Evolutionary conservation across 345 rosid species (phyloP), one percentile per base, ranked within the genome.

Genomic region (Gossypium herbaceum): DNA sequence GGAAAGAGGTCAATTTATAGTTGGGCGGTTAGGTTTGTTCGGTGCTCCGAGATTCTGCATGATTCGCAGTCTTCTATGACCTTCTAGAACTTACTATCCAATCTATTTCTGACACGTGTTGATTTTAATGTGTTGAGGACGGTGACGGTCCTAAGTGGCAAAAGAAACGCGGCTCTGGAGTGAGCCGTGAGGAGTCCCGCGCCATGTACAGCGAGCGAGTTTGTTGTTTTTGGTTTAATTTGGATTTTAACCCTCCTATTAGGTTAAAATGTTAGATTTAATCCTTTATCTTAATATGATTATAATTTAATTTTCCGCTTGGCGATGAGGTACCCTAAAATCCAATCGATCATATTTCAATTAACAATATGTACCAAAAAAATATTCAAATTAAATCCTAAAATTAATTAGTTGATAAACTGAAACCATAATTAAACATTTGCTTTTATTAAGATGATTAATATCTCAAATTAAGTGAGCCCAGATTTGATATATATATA

Each of bases 51-150:
- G 78, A 69, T 57, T 74, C 70, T 5, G 16, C n/a, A n/a, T 50
- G 68, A 56, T 2, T 60, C 48, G 16, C 2, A 7, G 2, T n/a
- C 9, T 75, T 85, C 84, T 19, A 75, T 60, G 75, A 56, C 82
- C 63, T 85, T 88, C 90, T 80, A 73, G 90, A 89, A 84, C 20
- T 17, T 58, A 48, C 82, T 2, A 8, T 3, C 85, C 88, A 83
- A 73, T 78, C 10, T 47, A 17, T 9, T 80, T 61, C 2, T 17
- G 78, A 43, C 90, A 84, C 89, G 86, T 87, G 76, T 47, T 2
- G 1, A 1, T 25, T 73, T 4, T 9, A 10, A 7, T 4, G 17
- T 51, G 27, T 29, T 22, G 2, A 34, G 8, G 12, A 34, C 34
- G 34, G 41, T 43, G 19, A 2, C 41, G 27, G 29, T 61, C 70